Evolutionary conservation across 495 filamentous ascomycete species (phyloP), one percentile per base, ranked within the genome.

Genomic region (Friedmanniomyces simplex): DNA sequence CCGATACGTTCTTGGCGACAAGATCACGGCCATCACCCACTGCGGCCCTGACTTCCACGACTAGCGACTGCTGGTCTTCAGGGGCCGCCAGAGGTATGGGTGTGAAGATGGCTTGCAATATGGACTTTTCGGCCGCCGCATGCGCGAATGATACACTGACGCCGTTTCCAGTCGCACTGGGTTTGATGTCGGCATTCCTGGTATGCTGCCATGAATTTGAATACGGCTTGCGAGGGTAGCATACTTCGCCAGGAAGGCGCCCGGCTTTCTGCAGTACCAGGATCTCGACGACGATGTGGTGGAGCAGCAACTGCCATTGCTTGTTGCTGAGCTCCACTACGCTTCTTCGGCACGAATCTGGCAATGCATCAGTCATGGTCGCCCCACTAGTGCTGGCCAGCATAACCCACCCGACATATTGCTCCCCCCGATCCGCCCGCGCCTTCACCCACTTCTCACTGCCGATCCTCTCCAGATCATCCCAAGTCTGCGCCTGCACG

Each of bases 391-490:
- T 22, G 13, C 28, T 6, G 52, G 26, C 32, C 5, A 6, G 18
- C 37, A 39, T 30, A 20, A 28, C 55, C 54, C 37, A 59, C 54
- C 62, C 50, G 50, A 42, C 37, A 47, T 64, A 57, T 47, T 49
- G 20, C 50, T 16, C 72, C 63, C 36, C 48, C 48, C 26, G 71
- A 70, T 81, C 73, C 41, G 66, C 65, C 30, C 65, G 65, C 20
- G 70, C 43, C 46, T 74, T 69, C 72, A 74, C 78, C 77, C 77
- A 84, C 32, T 68, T 60, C 32, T 69, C 72, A 26, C 63, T 63
- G 7, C 74, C 86, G 20, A 89, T 73, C 30, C 69, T 69, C 52
- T 79, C 71, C 51, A 91, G 70, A 0, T 76, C 81, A 10, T 80
- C 73, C 67, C 76, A 80, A 7, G 71, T 76, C 32, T 72, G 69